Percentiles rank a stretch among this genome's conserved stretches.
Evolutionary conservation across 2,329 filamentous ascomycete species (phyloP).

Genomic region (Tolypocladium sp.): DNA sequence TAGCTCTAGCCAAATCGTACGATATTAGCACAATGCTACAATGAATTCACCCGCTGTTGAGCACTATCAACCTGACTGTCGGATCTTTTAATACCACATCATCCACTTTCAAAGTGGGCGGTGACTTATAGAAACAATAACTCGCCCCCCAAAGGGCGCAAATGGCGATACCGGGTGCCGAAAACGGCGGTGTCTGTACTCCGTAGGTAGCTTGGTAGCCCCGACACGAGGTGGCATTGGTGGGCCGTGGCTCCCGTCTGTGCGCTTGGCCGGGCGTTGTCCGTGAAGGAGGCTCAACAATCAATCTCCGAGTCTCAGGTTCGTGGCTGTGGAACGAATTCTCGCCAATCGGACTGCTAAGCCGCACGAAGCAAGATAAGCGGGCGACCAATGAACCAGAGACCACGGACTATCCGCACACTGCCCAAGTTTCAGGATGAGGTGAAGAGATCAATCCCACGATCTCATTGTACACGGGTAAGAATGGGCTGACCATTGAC

Average conservation of each 20-base stretch:
- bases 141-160: too few species aligned
- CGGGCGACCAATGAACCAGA: neutral
- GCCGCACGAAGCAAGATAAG: neutral
- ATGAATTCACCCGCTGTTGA: neutral
- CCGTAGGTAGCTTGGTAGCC: neutral
- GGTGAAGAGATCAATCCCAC: neutral
- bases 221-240: neutral
- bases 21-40: neutral
- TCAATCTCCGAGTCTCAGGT: neutral
- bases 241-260: neutral
- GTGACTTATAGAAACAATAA: too few species aligned
- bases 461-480: neutral
- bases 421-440: neutral
- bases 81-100: neutral
- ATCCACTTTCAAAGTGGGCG: neutral
- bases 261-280: neutral
- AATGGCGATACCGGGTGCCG: neutral
- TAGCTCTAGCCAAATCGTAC: neutral
- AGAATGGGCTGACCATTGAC: neutral
- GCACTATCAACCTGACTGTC: neutral
- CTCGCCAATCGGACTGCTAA: neutral
- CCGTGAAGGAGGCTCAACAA: neutral
- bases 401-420: neutral
- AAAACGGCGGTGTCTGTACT: neutral
- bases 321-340: neutral